Evolutionary conservation across 208 protist genomes (phyloP).

Genomic region (Trichomonas tenax): DNA sequence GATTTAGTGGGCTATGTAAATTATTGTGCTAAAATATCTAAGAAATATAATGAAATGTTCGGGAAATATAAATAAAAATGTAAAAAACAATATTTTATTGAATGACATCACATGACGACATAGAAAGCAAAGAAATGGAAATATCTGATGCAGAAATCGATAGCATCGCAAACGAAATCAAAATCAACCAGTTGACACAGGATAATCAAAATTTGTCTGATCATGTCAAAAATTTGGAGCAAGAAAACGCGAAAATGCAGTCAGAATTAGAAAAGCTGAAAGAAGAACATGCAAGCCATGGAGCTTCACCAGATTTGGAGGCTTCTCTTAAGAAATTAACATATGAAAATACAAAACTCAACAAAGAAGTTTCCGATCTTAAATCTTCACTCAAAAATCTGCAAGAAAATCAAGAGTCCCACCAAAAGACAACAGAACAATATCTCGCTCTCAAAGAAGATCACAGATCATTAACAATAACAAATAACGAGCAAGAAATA

Average conservation of each 20-base stretch:
- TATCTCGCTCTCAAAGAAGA: not conserved
- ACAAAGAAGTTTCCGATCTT: not conserved
- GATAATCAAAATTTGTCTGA: not conserved
- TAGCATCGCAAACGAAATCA: not conserved
- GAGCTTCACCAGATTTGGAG: not conserved
- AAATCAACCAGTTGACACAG: not conserved
- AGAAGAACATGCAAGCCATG: not conserved
- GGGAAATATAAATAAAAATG: too few relatives aligned
- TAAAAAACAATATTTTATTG: too few relatives aligned
- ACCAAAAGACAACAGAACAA: not conserved
- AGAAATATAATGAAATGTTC: too few relatives aligned
- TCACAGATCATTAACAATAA: not conserved
- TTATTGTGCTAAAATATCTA: too few relatives aligned
- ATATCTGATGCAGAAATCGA: not conserved
- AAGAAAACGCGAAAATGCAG: not conserved
- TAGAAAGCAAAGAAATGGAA: not conserved
- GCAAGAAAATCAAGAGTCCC: not conserved
- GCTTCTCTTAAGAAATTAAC: not conserved
- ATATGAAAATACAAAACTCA: not conserved
- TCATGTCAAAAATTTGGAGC: not conserved
- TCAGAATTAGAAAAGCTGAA: not conserved
- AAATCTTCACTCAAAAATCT: not conserved
- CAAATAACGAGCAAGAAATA: not conserved
- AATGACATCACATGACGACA: not conserved
- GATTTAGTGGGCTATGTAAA: too few relatives aligned